These are phyloP conservation scores for Deinandra increscens DNA, from an alignment of 129 eudicot genomes.

Conservation along the genomic window DNA sequence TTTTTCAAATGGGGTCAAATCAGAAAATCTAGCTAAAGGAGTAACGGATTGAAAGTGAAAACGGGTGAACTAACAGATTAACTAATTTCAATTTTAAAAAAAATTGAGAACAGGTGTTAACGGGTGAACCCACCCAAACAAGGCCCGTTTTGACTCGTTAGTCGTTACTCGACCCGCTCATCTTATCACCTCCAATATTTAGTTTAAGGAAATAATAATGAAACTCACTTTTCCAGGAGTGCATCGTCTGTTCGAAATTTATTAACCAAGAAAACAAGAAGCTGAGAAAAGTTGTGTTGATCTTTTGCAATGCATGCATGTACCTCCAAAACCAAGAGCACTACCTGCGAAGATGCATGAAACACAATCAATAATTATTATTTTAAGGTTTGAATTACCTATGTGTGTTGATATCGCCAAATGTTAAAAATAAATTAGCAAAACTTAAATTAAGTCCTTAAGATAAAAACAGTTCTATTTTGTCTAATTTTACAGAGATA, in stretches of 20 bases:
- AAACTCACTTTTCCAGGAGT: slow-evolving; percentile 77
- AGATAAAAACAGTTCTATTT: no score
- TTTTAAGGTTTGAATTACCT: not conserved
- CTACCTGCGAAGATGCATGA: slow-evolving; percentile 42
- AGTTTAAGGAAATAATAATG: not conserved
- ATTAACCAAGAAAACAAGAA: slow-evolving; percentile 66
- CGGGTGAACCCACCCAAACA: not conserved
- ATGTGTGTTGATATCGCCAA: not conserved
- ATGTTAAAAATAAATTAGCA: not conserved
- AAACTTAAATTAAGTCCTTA: not conserved
- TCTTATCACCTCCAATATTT: not conserved
- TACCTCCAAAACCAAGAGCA: slow-evolving; percentile 86
- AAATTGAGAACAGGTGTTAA: not conserved
- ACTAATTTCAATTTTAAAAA: not conserved
- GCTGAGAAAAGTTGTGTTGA: slow-evolving; percentile 70
- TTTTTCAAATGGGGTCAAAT: not conserved
- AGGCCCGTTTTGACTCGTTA: not conserved
- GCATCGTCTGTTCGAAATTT: slow-evolving; percentile 59
- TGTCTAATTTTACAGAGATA: not conserved
- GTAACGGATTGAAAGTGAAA: not conserved
- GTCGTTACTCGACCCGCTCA: not conserved
- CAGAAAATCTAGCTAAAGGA: not conserved
- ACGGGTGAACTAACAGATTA: not conserved
- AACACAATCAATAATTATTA: not conserved
- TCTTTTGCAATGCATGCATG: slow-evolving; percentile 95